Conservation (phyloP, 768 basidiomycete genomes). For the Tephrocybe sp. region DNA sequence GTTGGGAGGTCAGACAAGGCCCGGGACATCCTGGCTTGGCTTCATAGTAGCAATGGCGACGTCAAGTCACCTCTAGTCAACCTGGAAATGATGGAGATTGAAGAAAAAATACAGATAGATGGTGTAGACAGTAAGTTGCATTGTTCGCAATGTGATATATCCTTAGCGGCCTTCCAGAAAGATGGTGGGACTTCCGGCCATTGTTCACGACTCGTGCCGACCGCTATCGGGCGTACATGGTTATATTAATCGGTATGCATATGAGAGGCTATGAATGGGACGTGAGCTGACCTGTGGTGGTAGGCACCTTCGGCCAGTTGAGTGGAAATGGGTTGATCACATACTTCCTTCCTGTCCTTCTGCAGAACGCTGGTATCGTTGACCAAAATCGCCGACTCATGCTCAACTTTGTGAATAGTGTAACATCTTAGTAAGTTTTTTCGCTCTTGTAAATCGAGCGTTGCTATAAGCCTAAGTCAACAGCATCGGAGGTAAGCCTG, state of each 20-base stretch:
- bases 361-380: slow-evolving; percentile 48
- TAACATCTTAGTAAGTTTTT: slow-evolving; percentile 44
- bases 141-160: background rate
- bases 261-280: too few relatives aligned
- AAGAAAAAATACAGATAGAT: slow-evolving; percentile 47
- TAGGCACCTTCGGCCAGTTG: slow-evolving; percentile 39
- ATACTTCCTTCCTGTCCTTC: slow-evolving; percentile 46
- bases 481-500: slow-evolving; percentile 35
- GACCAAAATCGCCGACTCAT: slow-evolving; percentile 39
- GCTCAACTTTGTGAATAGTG: slow-evolving; percentile 51
- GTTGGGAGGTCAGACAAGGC: slow-evolving; percentile 44
- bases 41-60: slow-evolving; percentile 48
- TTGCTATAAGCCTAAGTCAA: background rate
- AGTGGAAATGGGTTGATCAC: slow-evolving; percentile 52
- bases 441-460: background rate
- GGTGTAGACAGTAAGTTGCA: slow-evolving; percentile 41
- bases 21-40: slow-evolving; percentile 41
- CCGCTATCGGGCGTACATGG: slow-evolving; percentile 50
- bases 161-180: slow-evolving; percentile 25
- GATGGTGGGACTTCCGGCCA: slow-evolving; percentile 57
- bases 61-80: slow-evolving; percentile 49
- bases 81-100: slow-evolving; percentile 53
- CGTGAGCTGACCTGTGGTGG: too few relatives aligned
- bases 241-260: slow-evolving; percentile 48
- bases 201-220: slow-evolving; percentile 46